Base-by-base conservation (phyloP, 441 rosid genomes). In the Daphne laureola region DNA sequence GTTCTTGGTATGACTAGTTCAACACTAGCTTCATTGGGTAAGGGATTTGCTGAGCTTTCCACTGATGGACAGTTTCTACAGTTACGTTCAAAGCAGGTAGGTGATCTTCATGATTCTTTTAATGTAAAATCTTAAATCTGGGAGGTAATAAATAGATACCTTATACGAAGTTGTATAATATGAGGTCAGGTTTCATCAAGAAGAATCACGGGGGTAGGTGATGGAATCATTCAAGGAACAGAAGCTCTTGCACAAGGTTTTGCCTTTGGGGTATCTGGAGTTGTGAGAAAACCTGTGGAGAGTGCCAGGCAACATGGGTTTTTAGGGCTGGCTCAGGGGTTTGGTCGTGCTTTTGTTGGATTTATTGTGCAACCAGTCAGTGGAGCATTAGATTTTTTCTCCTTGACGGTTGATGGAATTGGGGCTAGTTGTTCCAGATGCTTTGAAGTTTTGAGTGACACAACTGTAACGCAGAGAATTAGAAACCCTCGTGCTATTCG, bases 1-100 rank as follows among this genome's bases (percentile, higher is more conserved):
- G 96, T 94, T 27, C 87, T 94, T 74, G 99, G 99, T 31, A 88
- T 94, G 98, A 86, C 99, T 62, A 90, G 99, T 77, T 94, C 98
- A 53, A 90, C 99, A 51, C 62, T 94, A 84, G 84, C 99, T 60
- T 90, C 99, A 66, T 82, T 94, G 50, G 76, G 99, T 80, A 90
- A 80, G 78, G 99, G 99, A 53, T 90, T 94, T 69, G 99, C 99
- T 3, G 89, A 86, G 79, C 96, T 94, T 67, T 94, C 99, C 49
- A 88, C 98, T 54, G 99, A 94, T 77, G 98, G 96, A 42, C 96
- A 86, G 59, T 94, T 90, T 77, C 72, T 88, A 71, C 95, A 88
- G 65, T 78, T 94, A 58, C 88, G 99, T 53, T 86, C 90, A 47
- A 90, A 86, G 73, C 99, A 90, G 96, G 99, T 88, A 72, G 46